phyloP scores from a whole-genome alignment of 192 early-diverging fungal species.

The Coemansia sp. region DNA sequence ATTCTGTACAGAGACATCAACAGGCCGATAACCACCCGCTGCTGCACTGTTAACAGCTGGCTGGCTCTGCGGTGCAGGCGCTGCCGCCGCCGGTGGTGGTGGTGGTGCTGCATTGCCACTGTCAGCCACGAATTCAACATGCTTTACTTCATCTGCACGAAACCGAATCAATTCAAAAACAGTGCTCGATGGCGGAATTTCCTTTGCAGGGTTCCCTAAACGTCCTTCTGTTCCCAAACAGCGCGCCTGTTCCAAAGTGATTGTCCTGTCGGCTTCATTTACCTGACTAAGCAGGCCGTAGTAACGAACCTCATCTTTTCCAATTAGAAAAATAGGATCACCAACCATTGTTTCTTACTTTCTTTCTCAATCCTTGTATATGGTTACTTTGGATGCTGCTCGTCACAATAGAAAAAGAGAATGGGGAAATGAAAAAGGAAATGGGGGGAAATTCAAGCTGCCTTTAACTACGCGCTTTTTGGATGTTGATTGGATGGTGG shows the following conservation, averaged over 20 bases:
- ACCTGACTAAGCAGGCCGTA: slow-evolving; percentile 85
- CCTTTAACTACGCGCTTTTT: not conserved
- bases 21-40: not conserved
- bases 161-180: slow-evolving; percentile 93
- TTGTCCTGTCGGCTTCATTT: slow-evolving; percentile 81
- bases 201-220: slow-evolving; percentile 68
- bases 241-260: slow-evolving; percentile 86
- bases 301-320: slow-evolving; percentile 87
- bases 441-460: not conserved
- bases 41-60: slow-evolving; percentile 63
- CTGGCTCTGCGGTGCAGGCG: slow-evolving; percentile 65
- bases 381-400: slow-evolving; percentile 3
- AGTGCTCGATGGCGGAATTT: slow-evolving; percentile 83
- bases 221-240: slow-evolving; percentile 98
- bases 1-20: not conserved
- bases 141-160: slow-evolving; percentile 89
- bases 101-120: slow-evolving; percentile 57
- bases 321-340: slow-evolving; percentile 72
- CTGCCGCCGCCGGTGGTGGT: slow-evolving; percentile 48
- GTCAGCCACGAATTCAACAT: slow-evolving; percentile 65
- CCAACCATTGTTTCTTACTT: slow-evolving; percentile 40
- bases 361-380: not conserved
- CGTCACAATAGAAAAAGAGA: slow-evolving; percentile 3
- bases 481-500: not conserved
- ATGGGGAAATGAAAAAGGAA: not conserved